Conservation (phyloP, 805 yeast genomes). For the Suhomyces kilbournensis region DNA sequence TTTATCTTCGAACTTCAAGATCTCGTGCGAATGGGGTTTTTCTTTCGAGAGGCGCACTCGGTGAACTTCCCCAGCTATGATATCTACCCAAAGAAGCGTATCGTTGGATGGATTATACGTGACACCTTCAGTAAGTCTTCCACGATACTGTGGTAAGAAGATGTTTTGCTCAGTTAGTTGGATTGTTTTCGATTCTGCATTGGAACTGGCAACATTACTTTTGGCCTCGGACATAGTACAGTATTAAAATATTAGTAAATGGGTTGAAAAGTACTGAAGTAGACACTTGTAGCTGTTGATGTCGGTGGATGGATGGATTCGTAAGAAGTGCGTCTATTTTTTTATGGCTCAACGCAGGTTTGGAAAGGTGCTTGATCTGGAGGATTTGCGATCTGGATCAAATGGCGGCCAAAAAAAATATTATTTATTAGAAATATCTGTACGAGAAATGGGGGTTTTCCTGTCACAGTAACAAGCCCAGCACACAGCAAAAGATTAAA, state of each 20-base stretch:
- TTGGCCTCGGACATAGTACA: not conserved
- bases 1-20: constrained; percentile 34
- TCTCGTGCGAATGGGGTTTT: constrained; percentile 29
- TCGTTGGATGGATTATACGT: constrained; percentile 57
- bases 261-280: not conserved
- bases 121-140: constrained; percentile 63
- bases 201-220: not conserved
- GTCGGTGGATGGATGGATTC: not conserved
- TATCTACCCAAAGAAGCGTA: constrained; percentile 50
- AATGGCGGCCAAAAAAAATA: not conserved
- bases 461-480: not conserved
- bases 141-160: constrained; percentile 29
- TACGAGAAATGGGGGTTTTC: not conserved
- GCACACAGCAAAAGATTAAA: not conserved
- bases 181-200: not conserved
- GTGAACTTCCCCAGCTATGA: constrained; percentile 40
- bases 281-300: not conserved
- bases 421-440: not conserved
- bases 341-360: not conserved
- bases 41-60: constrained; percentile 23
- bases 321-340: not conserved
- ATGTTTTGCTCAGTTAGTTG: constrained; percentile 8
- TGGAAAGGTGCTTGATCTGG: not conserved
- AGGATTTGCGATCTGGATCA: not conserved
- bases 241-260: not conserved